Evolutionary conservation across 768 basidiomycete species (phyloP).

Genomic region (Xerocomus brunneocitrinus): DNA sequence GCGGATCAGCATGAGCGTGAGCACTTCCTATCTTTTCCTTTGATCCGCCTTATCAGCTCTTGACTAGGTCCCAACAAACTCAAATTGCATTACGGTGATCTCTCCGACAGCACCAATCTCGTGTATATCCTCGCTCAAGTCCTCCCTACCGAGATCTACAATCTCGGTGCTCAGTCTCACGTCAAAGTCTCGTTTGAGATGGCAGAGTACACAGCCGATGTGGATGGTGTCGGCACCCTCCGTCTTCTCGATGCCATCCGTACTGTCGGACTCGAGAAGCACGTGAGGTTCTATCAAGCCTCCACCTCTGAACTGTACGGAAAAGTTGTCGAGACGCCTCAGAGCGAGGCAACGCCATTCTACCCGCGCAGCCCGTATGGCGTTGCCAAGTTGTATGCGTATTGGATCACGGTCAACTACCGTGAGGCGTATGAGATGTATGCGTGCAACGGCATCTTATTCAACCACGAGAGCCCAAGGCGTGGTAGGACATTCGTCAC

Average conservation of each 20-base stretch:
- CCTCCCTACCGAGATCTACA: slow-evolving; percentile 95
- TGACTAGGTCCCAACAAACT: slow-evolving; percentile 64
- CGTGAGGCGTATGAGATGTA: slow-evolving; percentile 96
- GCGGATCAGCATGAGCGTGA: slow-evolving; percentile 88
- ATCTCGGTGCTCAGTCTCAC: slow-evolving; percentile 95
- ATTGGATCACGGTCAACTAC: slow-evolving; percentile 89
- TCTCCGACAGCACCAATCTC: slow-evolving; percentile 94
- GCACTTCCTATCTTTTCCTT: slow-evolving; percentile 21
- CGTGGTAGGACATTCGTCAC: slow-evolving; percentile 95
- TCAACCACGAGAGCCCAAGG: slow-evolving; percentile 97
- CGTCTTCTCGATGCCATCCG: slow-evolving; percentile 94
- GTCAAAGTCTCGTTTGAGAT: slow-evolving; percentile 99
- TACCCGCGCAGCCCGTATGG: slow-evolving; percentile 98
- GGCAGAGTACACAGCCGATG: slow-evolving; percentile 98
- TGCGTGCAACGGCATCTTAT: slow-evolving; percentile 94
- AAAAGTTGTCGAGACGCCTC: slow-evolving; percentile 92
- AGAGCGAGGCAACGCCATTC: slow-evolving; percentile 95
- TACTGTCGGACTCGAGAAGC: slow-evolving; percentile 90
- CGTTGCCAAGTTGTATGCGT: slow-evolving; percentile 90
- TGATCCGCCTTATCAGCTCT: slow-evolving; percentile 3
- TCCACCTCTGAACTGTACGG: slow-evolving; percentile 97
- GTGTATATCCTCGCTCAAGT: slow-evolving; percentile 95
- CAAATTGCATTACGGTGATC: slow-evolving; percentile 86
- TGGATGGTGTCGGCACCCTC: slow-evolving; percentile 92
- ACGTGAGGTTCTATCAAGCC: slow-evolving; percentile 95